These are phyloP conservation scores for Plicaturopsis crispa DNA, from an alignment of 768 basidiomycete species.

Conservation along the genomic window DNA sequence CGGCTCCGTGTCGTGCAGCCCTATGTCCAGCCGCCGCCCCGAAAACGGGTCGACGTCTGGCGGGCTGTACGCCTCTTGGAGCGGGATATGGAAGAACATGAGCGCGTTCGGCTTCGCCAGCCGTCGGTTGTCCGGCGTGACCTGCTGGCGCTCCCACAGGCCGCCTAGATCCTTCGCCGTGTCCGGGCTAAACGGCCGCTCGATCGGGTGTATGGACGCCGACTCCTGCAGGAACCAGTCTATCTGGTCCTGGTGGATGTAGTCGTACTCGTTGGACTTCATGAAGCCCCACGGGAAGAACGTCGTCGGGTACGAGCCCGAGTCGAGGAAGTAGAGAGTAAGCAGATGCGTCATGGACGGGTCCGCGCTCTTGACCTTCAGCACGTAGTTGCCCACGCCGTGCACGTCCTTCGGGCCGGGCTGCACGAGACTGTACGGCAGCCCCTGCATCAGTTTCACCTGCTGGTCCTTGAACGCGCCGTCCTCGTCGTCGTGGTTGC, in stretches of 20 bases:
- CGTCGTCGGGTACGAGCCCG: slow-evolving; percentile 66
- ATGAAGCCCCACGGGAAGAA: slow-evolving; percentile 54
- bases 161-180: slow-evolving; percentile 60
- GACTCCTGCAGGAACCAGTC: slow-evolving; percentile 89
- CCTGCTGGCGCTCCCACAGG: slow-evolving; percentile 55
- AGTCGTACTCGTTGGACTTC: slow-evolving; percentile 76
- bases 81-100: slow-evolving; percentile 97
- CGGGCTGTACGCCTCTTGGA: slow-evolving; percentile 74
- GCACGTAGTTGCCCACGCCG: slow-evolving; percentile 87
- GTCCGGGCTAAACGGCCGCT: slow-evolving; percentile 81
- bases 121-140: slow-evolving; percentile 42
- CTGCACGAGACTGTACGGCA: slow-evolving; percentile 83
- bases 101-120: slow-evolving; percentile 92
- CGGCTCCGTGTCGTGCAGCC: slow-evolving; percentile 50
- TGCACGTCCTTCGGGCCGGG: slow-evolving; percentile 78
- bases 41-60: slow-evolving; percentile 60
- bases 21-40: slow-evolving; percentile 61
- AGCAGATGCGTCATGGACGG: slow-evolving; percentile 85
- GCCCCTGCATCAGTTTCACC: slow-evolving; percentile 57
- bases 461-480: slow-evolving; percentile 58
- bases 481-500: slow-evolving; percentile 87
- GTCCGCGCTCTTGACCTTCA: slow-evolving; percentile 81
- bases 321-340: slow-evolving; percentile 89
- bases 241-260: slow-evolving; percentile 77
- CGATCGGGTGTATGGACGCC: slow-evolving; percentile 60